phyloP scores from a whole-genome alignment of 2,329 filamentous ascomycete genomes.

The Cordyceps cateniannulata region DNA sequence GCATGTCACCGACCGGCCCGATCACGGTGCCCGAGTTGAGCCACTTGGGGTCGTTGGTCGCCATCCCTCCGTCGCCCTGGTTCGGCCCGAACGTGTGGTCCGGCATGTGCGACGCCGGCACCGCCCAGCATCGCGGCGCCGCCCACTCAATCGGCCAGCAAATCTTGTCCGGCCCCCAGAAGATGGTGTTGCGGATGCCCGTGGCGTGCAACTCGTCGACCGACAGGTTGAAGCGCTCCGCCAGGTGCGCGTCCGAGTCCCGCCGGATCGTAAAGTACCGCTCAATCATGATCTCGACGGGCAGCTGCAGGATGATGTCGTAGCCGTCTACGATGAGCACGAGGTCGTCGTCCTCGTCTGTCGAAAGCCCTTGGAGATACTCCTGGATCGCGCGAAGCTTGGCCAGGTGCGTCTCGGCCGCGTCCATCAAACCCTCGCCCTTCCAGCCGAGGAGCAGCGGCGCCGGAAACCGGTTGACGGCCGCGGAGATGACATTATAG shows the following conservation, averaged over 20 bases:
- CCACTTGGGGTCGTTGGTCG: constrained; percentile 31
- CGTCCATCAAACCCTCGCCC: constrained; percentile 27
- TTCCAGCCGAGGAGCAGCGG: constrained; percentile 34
- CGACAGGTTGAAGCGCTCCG: constrained; percentile 39
- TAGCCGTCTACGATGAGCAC: constrained; percentile 58
- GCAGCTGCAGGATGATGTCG: constrained; percentile 60
- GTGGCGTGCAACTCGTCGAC: constrained; percentile 23
- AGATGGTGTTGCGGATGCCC: constrained; percentile 32
- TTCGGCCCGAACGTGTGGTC: constrained; percentile 30
- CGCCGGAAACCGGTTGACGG: constrained; percentile 31
- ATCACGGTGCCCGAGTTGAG: constrained; percentile 42
- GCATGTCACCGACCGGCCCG: constrained; percentile 29
- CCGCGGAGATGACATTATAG: constrained; percentile 31
- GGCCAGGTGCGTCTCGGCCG: constrained; percentile 31
- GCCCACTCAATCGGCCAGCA: constrained; percentile 33
- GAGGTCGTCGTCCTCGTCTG: constrained; percentile 46
- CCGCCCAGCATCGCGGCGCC: constrained; percentile 34
- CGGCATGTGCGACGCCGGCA: constrained; percentile 28
- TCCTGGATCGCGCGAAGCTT: constrained; percentile 30
- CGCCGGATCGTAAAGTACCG: constrained; percentile 51
- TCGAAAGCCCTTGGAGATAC: constrained; percentile 26
- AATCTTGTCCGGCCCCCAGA: constrained; percentile 40
- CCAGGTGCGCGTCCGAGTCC: constrained; percentile 46
- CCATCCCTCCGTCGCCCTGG: constrained; percentile 25
- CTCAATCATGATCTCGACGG: constrained; percentile 54